Conservation (phyloP, 2,329 filamentous ascomycete species). For the Fusarium robinianum region DNA sequence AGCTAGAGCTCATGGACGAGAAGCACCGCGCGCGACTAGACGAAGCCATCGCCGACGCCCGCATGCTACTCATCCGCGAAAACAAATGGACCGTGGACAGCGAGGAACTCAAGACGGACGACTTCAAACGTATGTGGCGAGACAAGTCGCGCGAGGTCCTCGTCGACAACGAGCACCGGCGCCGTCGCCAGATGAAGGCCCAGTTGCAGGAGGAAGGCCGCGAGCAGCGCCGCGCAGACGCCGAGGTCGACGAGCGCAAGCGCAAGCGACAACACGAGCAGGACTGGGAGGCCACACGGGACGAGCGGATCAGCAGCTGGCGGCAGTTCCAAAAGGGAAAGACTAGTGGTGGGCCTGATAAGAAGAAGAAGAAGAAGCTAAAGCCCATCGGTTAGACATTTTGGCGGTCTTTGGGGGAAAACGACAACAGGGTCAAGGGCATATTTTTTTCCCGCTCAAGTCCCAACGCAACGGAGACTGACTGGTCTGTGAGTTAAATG, state of each 20-base stretch:
- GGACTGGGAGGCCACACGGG: conserved; percentile 92
- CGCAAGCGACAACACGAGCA: conserved; percentile 90
- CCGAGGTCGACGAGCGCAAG: conserved; percentile 79
- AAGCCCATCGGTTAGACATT: conserved; percentile 60
- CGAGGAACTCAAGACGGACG: conserved; percentile 80
- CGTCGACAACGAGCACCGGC: conserved; percentile 87
- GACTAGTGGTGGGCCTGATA: conserved; percentile 51
- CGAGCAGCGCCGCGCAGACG: conserved; percentile 82
- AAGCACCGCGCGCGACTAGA: conserved; percentile 86
- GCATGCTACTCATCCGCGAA: conserved; percentile 91
- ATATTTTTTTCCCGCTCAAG: too few species aligned
- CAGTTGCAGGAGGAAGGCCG: conserved; percentile 96
- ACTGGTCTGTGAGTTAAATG: conserved; percentile 41
- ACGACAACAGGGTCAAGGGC: conserved; percentile 6
- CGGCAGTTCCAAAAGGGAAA: conserved; percentile 83
- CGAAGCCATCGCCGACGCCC: conserved; percentile 93
- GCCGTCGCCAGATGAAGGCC: conserved; percentile 84
- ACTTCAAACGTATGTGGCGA: conserved; percentile 85
- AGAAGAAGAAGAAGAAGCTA: conserved; percentile 74
- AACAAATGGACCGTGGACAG: conserved; percentile 91
- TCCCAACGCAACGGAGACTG: conserved; percentile 18
- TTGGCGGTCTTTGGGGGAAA: conserved; percentile 9
- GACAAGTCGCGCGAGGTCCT: conserved; percentile 89
- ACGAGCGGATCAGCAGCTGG: conserved; percentile 93
- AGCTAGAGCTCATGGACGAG: conserved; percentile 89